Evolutionary conservation across 2,329 filamentous ascomycete species (phyloP).

Genomic region (Stenocarpella maydis): DNA sequence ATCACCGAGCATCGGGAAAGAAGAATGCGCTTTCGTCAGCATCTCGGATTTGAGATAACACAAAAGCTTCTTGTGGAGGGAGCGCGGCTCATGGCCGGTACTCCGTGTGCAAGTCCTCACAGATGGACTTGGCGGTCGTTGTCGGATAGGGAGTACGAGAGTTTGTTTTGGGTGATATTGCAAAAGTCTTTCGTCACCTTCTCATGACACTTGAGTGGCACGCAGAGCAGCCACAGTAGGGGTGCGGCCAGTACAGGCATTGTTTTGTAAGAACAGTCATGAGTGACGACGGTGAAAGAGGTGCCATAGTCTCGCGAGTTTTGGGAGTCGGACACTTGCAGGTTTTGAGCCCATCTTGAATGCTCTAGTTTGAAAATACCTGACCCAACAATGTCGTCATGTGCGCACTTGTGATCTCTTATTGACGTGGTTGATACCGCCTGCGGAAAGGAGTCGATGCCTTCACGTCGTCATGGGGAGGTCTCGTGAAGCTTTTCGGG

Average conservation of each 20-base stretch:
- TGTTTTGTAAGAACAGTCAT: background rate
- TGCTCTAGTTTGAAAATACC: background rate
- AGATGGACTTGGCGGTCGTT: background rate
- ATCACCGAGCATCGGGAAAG: background rate
- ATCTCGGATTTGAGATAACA: background rate
- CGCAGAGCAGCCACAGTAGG: background rate
- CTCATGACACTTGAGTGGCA: background rate
- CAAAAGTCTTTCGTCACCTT: too few relatives aligned
- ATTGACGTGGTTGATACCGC: background rate
- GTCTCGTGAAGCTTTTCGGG: background rate
- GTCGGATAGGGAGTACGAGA: background rate
- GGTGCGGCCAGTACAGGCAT: background rate
- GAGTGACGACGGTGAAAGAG: slow-evolving; percentile 9
- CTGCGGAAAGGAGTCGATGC: background rate
- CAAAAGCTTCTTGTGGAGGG: background rate
- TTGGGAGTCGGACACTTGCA: background rate
- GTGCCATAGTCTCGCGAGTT: background rate
- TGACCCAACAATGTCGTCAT: slow-evolving; percentile 18
- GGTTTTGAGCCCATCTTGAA: background rate
- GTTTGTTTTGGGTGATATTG: background rate
- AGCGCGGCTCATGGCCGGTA: background rate
- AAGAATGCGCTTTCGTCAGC: background rate
- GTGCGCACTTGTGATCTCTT: background rate
- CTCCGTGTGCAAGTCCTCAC: background rate
- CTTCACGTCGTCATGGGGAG: slow-evolving; percentile 20